These are phyloP conservation scores for Lecanicillium sp. DNA, from an alignment of 2,329 filamentous ascomycete genomes.

Conservation along the genomic window DNA sequence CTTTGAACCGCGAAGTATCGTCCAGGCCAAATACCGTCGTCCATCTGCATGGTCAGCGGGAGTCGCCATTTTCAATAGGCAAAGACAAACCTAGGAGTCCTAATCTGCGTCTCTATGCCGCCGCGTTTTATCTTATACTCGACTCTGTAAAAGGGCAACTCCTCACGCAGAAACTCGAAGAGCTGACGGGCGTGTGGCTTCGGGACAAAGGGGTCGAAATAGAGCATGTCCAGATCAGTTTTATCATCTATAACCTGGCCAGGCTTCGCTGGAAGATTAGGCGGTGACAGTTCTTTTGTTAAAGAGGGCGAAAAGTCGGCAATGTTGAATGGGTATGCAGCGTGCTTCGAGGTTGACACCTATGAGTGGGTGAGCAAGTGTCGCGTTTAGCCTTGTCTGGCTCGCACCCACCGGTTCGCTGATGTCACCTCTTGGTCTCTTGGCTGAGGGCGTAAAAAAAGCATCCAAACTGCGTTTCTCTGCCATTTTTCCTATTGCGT, in stretches of 20 bases:
- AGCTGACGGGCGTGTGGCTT: constrained; percentile 48
- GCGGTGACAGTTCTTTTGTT: constrained; percentile 32
- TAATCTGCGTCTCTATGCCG: constrained; percentile 54
- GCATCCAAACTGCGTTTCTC: constrained; percentile 60
- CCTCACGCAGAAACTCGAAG: constrained; percentile 65
- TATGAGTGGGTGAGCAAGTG: constrained; percentile 14
- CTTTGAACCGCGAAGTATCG: constrained; percentile 56
- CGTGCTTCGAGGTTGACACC: constrained; percentile 32
- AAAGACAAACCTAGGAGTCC: constrained; percentile 39
- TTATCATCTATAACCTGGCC: constrained; percentile 57
- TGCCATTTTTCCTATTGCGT: constrained; percentile 21
- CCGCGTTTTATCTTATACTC: constrained; percentile 66
- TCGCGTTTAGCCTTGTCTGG: neutral
- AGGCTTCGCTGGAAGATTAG: constrained; percentile 44
- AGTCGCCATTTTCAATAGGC: neutral
- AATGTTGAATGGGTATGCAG: constrained; percentile 47
- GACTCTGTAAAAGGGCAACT: constrained; percentile 71
- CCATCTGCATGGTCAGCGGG: constrained; percentile 25
- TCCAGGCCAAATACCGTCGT: constrained; percentile 54
- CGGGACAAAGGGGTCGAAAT: constrained; percentile 68
- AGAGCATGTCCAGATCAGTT: constrained; percentile 65
- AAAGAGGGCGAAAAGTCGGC: constrained; percentile 34
- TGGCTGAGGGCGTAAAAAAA: constrained; percentile 54
- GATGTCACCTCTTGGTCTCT: constrained; percentile 25
- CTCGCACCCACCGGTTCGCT: neutral